These are phyloP conservation scores for Macrolepiota dolichaula DNA, from an alignment of 768 basidiomycete species.

Conservation along the genomic window DNA sequence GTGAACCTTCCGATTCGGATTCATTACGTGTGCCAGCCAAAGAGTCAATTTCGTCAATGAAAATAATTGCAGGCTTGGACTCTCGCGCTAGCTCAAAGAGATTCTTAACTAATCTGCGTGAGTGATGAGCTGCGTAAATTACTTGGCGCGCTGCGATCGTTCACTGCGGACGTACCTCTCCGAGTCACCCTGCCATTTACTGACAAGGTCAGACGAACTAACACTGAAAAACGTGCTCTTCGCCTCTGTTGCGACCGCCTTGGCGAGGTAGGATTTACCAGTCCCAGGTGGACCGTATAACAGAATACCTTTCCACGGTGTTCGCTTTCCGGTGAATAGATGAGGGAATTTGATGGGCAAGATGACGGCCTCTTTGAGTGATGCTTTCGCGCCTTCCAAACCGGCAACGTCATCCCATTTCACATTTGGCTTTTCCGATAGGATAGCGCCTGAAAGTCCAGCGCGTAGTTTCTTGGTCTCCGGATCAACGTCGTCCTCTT, in stretches of 20 bases:
- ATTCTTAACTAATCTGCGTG: slow-evolving; percentile 83
- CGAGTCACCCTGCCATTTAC: slow-evolving; percentile 99
- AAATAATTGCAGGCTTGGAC: slow-evolving; percentile 96
- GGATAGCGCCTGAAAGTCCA: slow-evolving; percentile 81
- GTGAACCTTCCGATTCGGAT: slow-evolving; percentile 95
- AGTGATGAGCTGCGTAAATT: slow-evolving; percentile 1
- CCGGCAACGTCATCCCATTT: slow-evolving; percentile 99
- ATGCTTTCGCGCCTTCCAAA: slow-evolving; percentile 90
- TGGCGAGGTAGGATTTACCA: slow-evolving; percentile 94
- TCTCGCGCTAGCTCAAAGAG: slow-evolving; percentile 96
- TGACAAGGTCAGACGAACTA: slow-evolving; percentile 91
- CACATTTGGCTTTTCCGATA: slow-evolving; percentile 92
- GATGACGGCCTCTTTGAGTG: slow-evolving; percentile 97
- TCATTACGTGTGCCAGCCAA: slow-evolving; percentile 93
- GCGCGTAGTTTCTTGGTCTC: slow-evolving; percentile 97
- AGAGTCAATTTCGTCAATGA: slow-evolving; percentile 98
- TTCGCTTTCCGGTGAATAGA: slow-evolving; percentile 96
- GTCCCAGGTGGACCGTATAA: slow-evolving; percentile 98
- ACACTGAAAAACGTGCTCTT: slow-evolving; percentile 99
- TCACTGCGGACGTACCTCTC: slow-evolving; percentile 64
- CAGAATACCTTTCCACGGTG: slow-evolving; percentile 94
- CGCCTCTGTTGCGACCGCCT: slow-evolving; percentile 98
- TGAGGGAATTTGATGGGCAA: slow-evolving; percentile 99
- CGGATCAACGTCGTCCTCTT: slow-evolving; percentile 79
- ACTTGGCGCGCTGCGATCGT: not conserved